Evolutionary conservation across 192 early-diverging fungal genomes (phyloP).

Genomic region (Coemansia sp.): DNA sequence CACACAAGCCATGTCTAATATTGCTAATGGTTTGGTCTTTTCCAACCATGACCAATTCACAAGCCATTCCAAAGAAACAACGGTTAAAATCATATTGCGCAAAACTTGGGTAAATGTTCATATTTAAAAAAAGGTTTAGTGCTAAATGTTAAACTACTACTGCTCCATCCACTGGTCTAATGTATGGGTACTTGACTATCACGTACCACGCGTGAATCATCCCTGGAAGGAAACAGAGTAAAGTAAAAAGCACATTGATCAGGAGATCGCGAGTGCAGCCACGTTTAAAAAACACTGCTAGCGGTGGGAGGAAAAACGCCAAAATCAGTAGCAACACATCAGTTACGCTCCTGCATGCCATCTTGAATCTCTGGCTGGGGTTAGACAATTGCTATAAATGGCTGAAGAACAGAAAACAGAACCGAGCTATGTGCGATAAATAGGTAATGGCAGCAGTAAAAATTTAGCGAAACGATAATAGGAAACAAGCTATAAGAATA

Average conservation of each 20-base stretch:
- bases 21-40: no score
- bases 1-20: no score
- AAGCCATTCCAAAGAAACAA: no score
- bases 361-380: background rate
- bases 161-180: background rate
- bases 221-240: constrained; percentile 69
- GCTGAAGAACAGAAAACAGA: background rate
- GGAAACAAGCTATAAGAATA: no score
- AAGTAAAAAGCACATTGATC: constrained; percentile 70
- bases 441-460: no score
- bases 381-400: background rate
- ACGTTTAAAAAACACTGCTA: constrained; percentile 64
- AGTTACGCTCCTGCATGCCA: constrained; percentile 15
- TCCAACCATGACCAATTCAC: no score
- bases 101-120: background rate
- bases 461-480: no score
- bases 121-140: background rate
- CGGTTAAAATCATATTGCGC: no score
- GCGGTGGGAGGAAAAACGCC: constrained; percentile 60
- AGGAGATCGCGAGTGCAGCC: constrained; percentile 60
- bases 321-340: constrained; percentile 42
- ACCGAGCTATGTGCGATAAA: background rate
- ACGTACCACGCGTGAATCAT: constrained; percentile 67
- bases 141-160: background rate
- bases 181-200: constrained; percentile 35